phyloP scores from a whole-genome alignment of 2,329 filamentous ascomycete genomes.

The Penicillium sp. region DNA sequence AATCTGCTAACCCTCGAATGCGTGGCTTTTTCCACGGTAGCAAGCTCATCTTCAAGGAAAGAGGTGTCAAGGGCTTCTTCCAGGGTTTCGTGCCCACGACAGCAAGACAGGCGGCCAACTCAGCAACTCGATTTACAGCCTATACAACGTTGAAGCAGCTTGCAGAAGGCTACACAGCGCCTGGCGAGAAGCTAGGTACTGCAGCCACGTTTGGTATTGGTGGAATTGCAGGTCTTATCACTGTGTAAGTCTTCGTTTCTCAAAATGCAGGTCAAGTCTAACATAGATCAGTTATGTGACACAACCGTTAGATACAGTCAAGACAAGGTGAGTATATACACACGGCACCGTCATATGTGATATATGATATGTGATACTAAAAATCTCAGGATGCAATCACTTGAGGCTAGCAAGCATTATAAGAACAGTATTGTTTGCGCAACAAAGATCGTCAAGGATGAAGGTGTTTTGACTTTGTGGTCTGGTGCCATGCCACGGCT shows the following conservation, averaged over 20 bases:
- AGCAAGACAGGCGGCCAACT: slow-evolving; percentile 90
- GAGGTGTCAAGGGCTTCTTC: slow-evolving; percentile 89
- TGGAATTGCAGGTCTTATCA: slow-evolving; percentile 83
- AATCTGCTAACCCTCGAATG: slow-evolving; percentile 79
- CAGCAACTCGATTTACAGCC: slow-evolving; percentile 82
- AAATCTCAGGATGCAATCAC: slow-evolving; percentile 77
- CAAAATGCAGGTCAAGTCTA: neutral
- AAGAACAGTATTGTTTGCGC: slow-evolving; percentile 87
- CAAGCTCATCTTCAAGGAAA: slow-evolving; percentile 80
- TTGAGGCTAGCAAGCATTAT: slow-evolving; percentile 77
- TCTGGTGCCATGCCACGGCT: slow-evolving; percentile 85
- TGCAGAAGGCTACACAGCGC: slow-evolving; percentile 86
- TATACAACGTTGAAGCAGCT: slow-evolving; percentile 90
- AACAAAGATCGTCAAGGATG: slow-evolving; percentile 77
- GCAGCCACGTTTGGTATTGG: slow-evolving; percentile 88
- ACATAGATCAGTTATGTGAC: slow-evolving; percentile 48
- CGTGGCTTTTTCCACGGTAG: slow-evolving; percentile 89
- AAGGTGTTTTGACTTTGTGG: slow-evolving; percentile 90
- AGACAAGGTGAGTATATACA: slow-evolving; percentile 62
- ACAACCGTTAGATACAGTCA: slow-evolving; percentile 84
- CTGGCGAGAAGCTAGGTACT: slow-evolving; percentile 89
- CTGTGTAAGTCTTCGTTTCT: slow-evolving; percentile 57
- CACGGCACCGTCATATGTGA: neutral
- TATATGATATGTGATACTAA: slow-evolving; percentile 12
- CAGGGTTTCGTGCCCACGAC: slow-evolving; percentile 96